A percentile compares a stretch with the other conserved stretches of the same genome.
Conservation (phyloP, 768 basidiomycete species). For the Ephemerocybe angulata region DNA sequence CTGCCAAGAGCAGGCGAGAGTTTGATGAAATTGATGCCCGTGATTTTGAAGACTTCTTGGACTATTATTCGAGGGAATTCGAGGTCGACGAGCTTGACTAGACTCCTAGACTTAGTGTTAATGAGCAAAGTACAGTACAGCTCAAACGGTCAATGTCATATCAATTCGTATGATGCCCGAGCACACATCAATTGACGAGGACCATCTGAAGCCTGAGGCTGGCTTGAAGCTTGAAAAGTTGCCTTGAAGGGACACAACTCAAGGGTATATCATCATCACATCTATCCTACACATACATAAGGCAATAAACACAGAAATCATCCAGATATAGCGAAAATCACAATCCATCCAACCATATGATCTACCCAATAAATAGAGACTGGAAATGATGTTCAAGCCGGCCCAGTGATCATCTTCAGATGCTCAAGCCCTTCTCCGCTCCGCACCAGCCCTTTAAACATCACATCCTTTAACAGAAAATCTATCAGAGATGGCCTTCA, state of each 20-base stretch:
- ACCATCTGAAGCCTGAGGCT: too few species aligned
- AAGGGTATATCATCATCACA: too few species aligned
- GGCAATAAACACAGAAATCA: too few species aligned
- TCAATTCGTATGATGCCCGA: too few species aligned
- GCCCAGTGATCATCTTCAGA: constrained; percentile 30
- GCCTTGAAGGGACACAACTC: too few species aligned
- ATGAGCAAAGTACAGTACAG: background rate
- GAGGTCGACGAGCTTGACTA: background rate
- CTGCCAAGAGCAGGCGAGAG: background rate
- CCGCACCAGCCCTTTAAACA: constrained; percentile 47
- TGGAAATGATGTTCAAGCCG: background rate
- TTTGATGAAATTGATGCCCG: background rate
- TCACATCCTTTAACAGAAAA: constrained; percentile 45
- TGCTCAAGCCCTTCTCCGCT: constrained; percentile 35
- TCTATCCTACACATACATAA: too few species aligned
- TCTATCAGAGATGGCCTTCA: too few species aligned
- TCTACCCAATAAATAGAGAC: too few species aligned
- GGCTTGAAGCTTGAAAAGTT: too few species aligned
- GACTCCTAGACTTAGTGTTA: background rate
- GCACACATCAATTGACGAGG: too few species aligned
- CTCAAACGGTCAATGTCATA: background rate
- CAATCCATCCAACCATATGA: too few species aligned
- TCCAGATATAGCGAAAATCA: too few species aligned
- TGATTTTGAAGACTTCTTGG: background rate
- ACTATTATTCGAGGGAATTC: background rate